A percentile compares a stretch with the other conserved stretches of the same genome.
These are phyloP conservation scores for Ensete glaucum DNA, from an alignment of 176 grass and related monocot genomes.

Conservation along the genomic window DNA sequence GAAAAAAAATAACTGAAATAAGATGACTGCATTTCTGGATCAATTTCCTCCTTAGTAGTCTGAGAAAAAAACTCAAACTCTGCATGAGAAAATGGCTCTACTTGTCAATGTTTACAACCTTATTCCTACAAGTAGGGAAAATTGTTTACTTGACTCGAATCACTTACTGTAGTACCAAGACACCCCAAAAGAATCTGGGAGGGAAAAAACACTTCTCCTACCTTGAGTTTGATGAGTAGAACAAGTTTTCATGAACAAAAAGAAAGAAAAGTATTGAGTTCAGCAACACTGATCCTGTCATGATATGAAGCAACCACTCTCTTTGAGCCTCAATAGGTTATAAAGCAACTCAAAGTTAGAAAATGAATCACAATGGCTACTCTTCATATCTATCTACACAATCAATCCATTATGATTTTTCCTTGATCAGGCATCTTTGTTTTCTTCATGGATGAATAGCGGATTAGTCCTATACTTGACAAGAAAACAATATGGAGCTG, in stretches of 20 bases:
- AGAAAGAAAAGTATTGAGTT: neutral
- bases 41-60: no score
- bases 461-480: neutral
- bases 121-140: no score
- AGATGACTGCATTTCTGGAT: no score
- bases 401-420: neutral
- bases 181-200: neutral
- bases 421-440: neutral
- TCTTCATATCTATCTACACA: neutral
- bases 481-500: neutral
- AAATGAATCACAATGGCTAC: neutral
- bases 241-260: neutral
- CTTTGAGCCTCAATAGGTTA: neutral
- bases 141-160: no score
- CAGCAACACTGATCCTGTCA: neutral
- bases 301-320: neutral
- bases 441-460: neutral
- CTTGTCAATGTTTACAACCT: no score
- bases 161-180: no score
- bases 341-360: neutral
- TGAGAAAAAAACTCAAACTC: no score
- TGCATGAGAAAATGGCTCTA: no score
- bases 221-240: neutral
- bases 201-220: neutral
- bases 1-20: no score